Conservation (phyloP, 2,329 filamentous ascomycete species). For the Sarocladium oryzae region DNA sequence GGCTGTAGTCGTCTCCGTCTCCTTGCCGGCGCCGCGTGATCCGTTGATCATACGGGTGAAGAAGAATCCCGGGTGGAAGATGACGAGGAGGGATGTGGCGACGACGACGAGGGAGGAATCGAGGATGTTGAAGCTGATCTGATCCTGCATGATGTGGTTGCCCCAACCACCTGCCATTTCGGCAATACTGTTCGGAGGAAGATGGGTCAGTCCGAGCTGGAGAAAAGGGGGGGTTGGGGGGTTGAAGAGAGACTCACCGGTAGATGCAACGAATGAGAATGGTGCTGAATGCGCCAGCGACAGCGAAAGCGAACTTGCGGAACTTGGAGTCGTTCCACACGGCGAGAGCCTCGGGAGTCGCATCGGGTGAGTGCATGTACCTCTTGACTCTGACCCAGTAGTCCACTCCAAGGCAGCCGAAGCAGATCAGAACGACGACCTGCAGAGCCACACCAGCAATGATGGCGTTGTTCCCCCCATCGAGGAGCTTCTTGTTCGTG, state of each 20-base stretch:
- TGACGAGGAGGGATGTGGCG: conserved; percentile 41
- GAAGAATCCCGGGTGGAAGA: conserved; percentile 47
- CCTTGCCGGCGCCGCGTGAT: conserved; percentile 8
- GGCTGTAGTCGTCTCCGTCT: conserved; percentile 16
- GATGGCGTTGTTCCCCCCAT: conserved; percentile 43
- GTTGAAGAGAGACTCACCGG: conserved; percentile 30
- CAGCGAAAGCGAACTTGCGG: conserved; percentile 36
- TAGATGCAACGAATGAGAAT: conserved; percentile 49
- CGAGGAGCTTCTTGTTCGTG: conserved; percentile 31
- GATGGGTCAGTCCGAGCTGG: not conserved
- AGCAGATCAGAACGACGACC: conserved; percentile 41
- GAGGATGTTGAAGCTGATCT: conserved; percentile 52
- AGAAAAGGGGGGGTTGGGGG: not conserved
- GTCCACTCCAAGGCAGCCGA: conserved; percentile 37
- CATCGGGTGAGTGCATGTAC: conserved; percentile 29
- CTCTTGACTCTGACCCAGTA: conserved; percentile 37
- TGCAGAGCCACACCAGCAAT: conserved; percentile 49
- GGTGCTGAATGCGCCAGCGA: conserved; percentile 35
- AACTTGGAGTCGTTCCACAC: conserved; percentile 39
- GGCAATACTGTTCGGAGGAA: conserved; percentile 38
- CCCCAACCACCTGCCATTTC: conserved; percentile 61
- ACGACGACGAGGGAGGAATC: conserved; percentile 47
- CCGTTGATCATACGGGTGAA: conserved; percentile 47
- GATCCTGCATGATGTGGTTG: conserved; percentile 56
- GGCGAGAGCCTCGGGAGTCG: conserved; percentile 21